These are phyloP conservation scores for Rhazya stricta DNA, from an alignment of 257 asterid species.

Conservation along the genomic window DNA sequence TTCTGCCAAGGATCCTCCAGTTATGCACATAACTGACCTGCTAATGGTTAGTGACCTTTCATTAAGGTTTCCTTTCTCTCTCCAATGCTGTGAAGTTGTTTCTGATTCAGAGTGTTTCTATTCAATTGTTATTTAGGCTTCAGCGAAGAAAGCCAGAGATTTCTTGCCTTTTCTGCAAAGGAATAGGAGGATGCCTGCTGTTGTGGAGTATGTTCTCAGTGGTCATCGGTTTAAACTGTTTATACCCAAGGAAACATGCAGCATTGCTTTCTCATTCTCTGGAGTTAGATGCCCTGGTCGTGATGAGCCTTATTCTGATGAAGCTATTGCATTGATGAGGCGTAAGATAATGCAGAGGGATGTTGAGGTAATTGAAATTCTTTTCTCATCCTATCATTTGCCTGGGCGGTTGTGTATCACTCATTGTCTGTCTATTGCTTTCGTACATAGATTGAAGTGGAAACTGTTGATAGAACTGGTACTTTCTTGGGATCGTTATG, in stretches of 20 bases:
- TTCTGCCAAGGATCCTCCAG: constrained; percentile 86
- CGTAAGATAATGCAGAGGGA: constrained; percentile 99
- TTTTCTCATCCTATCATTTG: constrained; percentile 5
- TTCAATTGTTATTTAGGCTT: constrained; percentile 41
- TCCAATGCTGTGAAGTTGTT: neutral
- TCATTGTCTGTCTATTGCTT: constrained; percentile 13
- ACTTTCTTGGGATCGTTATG: constrained; percentile 91
- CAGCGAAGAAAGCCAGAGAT: constrained; percentile 78
- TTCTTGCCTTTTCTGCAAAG: constrained; percentile 91
- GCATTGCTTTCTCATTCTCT: constrained; percentile 81
- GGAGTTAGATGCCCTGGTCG: constrained; percentile 99
- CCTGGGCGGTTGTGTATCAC: neutral
- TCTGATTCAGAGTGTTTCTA: neutral
- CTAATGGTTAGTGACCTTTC: constrained; percentile 53
- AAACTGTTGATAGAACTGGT: constrained; percentile 94
- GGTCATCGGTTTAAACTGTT: constrained; percentile 88
- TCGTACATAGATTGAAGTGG: constrained; percentile 71
- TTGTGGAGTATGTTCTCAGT: constrained; percentile 91
- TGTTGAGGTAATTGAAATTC: constrained; percentile 58
- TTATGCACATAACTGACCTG: constrained; percentile 76
- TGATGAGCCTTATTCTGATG: constrained; percentile 82
- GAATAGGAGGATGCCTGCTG: constrained; percentile 82
- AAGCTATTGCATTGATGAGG: constrained; percentile 97
- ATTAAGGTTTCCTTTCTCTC: neutral
- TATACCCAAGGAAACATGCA: constrained; percentile 92